phyloP scores from a whole-genome alignment of 2,329 filamentous ascomycete species.

The Sclerotinia glacialis region DNA sequence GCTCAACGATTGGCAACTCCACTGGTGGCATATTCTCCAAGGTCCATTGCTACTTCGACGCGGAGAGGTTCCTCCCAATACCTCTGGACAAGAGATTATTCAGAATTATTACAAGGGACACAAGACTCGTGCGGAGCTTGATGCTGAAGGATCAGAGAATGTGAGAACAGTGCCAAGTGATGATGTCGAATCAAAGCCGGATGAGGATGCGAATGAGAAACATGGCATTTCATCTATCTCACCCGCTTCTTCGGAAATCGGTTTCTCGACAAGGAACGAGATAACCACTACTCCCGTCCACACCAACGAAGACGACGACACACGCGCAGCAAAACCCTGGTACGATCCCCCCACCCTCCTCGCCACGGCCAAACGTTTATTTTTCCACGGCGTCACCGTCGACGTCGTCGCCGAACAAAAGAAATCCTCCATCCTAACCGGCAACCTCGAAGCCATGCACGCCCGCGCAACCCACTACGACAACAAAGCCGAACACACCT shows the following conservation, averaged over 20 bases:
- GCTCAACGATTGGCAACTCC: conserved; percentile 37
- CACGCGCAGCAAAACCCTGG: neutral
- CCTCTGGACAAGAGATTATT: neutral
- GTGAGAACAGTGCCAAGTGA: neutral
- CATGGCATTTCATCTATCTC: neutral
- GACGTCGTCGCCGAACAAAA: conserved; percentile 37
- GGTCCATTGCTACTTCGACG: conserved; percentile 38
- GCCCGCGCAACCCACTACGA: conserved; percentile 61
- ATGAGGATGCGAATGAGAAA: neutral
- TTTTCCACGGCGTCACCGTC: conserved; percentile 7
- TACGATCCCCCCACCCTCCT: neutral
- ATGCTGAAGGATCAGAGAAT: conserved; percentile 48
- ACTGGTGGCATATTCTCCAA: conserved; percentile 38
- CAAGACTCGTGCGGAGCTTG: conserved; percentile 25
- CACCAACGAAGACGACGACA: neutral
- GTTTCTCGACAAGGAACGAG: neutral
- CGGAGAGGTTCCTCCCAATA: conserved; percentile 1
- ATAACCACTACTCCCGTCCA: neutral
- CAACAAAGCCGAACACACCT: conserved; percentile 65
- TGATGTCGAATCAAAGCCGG: neutral
- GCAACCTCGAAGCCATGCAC: conserved; percentile 70
- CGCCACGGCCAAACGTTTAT: neutral
- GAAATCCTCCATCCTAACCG: conserved; percentile 52
- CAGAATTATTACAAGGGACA: conserved; percentile 11
- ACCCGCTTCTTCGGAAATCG: neutral